Evolutionary conservation across 164 flowering plant species (phyloP).

Genomic region (Akebia trifoliata): DNA sequence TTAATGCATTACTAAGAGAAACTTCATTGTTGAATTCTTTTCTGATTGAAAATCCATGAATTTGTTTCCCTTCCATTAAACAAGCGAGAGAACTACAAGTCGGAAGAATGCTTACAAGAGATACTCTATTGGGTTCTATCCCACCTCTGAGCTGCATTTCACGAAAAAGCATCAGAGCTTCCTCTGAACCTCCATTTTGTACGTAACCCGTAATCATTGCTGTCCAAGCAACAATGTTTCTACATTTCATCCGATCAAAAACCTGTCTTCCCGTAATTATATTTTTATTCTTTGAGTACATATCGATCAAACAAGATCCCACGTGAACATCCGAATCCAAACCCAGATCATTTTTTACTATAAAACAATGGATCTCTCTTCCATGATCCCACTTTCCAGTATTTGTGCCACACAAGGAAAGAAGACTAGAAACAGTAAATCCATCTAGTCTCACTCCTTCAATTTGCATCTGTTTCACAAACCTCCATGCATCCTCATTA

Average conservation of each 20-base stretch:
- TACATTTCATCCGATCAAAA: slow-evolving; percentile 42
- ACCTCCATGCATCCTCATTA: slow-evolving; percentile 22
- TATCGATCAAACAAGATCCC: slow-evolving; percentile 60
- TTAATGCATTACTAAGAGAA: slow-evolving; percentile 51
- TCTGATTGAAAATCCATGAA: slow-evolving; percentile 58
- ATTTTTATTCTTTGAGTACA: slow-evolving; percentile 43
- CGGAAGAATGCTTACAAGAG: slow-evolving; percentile 53
- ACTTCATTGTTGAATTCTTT: slow-evolving; percentile 28
- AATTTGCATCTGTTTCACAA: too few species aligned
- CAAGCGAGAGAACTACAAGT: slow-evolving; percentile 43
- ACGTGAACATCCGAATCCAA: slow-evolving; percentile 42
- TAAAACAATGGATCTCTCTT: slow-evolving; percentile 53
- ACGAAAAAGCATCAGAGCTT: slow-evolving; percentile 47
- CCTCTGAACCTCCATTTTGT: slow-evolving; percentile 33
- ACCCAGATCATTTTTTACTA: slow-evolving; percentile 33
- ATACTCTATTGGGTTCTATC: slow-evolving; percentile 46
- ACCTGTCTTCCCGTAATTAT: slow-evolving; percentile 33
- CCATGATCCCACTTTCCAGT: slow-evolving; percentile 34
- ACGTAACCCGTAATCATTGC: slow-evolving; percentile 63
- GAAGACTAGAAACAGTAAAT: slow-evolving; percentile 48
- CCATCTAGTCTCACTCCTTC: slow-evolving; percentile 51
- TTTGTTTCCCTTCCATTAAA: too few species aligned
- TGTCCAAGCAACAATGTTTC: slow-evolving; percentile 61
- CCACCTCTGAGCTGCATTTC: slow-evolving; percentile 44
- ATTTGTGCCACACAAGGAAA: slow-evolving; percentile 33